Base-by-base conservation (phyloP, 176 grass and related monocot species). In the Juncus effusus region DNA sequence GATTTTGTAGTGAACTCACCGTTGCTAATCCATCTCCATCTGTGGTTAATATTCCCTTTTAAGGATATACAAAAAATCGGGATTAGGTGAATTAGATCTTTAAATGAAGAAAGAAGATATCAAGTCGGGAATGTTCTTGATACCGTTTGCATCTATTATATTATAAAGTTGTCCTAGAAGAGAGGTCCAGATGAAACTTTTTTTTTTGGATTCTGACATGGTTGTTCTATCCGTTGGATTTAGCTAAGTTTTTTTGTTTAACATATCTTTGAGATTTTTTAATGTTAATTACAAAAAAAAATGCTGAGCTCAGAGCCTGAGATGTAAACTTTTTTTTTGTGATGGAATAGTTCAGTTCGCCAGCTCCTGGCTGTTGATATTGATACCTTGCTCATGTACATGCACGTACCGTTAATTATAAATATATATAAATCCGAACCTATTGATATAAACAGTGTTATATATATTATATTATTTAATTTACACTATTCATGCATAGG, bases 141-240 rank as follows among this genome's bases (percentile, higher is more conserved):
- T 28, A 1, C 1, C 1, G 19, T 28, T 28, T 28, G 19, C 19
- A 28, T 28, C 19, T 28, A 28, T 28, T 28, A 1, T 28, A 28
- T 28, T 28, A 1, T 28, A 28, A 28, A 28, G 19, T 28, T 28
- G 19, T 28, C 19, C 19, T 28, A 28, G 1, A 28, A 28, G 1
- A 28, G 19, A 28, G 19, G 1, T 28, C 19, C 19, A 28, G 19
- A 1, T 28, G 19, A 28, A 28, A 28, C 19, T 28, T 28, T 28
- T 28, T 28, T 28, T 28, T 28, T 28, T 28, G 19, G 19, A 28
- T 28, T 38, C 65, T 69, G 65, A 69, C 11, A 69, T n/a, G 19
- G 49, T 68, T 68, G 47, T 69, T 69, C 65, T 69, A 40, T 69
- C 2, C 2, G 49, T 69, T 69, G 65, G 13, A 69, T 69, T 69